Evolutionary conservation across 2,329 filamentous ascomycete genomes (phyloP).

Genomic region (Ilyonectria sp.): DNA sequence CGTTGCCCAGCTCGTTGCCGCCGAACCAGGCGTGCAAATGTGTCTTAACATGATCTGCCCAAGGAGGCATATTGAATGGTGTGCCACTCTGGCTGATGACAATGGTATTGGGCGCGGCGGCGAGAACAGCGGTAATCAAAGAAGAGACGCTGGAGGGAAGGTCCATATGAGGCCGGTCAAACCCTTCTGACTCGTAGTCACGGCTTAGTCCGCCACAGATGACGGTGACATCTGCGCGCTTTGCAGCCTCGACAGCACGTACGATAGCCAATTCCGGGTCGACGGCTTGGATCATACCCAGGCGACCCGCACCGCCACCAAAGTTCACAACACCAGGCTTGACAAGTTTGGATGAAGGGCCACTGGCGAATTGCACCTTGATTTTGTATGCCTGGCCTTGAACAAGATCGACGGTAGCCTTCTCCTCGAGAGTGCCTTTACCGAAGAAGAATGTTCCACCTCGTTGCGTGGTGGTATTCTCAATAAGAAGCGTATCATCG

Average conservation of each 20-base stretch:
- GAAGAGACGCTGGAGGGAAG: background rate
- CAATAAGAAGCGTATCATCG: slow-evolving; percentile 50
- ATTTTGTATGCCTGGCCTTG: slow-evolving; percentile 33
- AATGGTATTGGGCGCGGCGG: background rate
- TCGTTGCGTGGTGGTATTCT: slow-evolving; percentile 48
- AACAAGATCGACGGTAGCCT: slow-evolving; percentile 22
- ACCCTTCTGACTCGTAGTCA: slow-evolving; percentile 22
- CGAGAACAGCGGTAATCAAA: slow-evolving; percentile 14
- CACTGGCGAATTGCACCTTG: slow-evolving; percentile 24
- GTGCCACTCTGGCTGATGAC: slow-evolving; percentile 21
- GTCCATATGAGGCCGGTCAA: slow-evolving; percentile 19
- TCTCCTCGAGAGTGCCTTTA: slow-evolving; percentile 52
- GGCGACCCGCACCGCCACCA: slow-evolving; percentile 21
- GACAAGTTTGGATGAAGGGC: slow-evolving; percentile 14
- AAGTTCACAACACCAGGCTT: slow-evolving; percentile 17
- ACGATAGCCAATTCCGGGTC: too few relatives aligned
- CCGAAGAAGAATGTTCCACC: slow-evolving; percentile 54
- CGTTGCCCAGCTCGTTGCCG: slow-evolving; percentile 22
- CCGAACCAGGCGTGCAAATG: slow-evolving; percentile 20
- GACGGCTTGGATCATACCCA: too few relatives aligned
- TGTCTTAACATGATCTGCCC: slow-evolving; percentile 1
- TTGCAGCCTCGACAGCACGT: too few relatives aligned
- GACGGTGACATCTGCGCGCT: background rate
- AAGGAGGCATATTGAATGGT: slow-evolving; percentile 29
- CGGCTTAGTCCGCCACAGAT: slow-evolving; percentile 7